Evolutionary conservation across 2,329 filamentous ascomycete genomes (phyloP).

Genomic region (Anisogramma anomala): DNA sequence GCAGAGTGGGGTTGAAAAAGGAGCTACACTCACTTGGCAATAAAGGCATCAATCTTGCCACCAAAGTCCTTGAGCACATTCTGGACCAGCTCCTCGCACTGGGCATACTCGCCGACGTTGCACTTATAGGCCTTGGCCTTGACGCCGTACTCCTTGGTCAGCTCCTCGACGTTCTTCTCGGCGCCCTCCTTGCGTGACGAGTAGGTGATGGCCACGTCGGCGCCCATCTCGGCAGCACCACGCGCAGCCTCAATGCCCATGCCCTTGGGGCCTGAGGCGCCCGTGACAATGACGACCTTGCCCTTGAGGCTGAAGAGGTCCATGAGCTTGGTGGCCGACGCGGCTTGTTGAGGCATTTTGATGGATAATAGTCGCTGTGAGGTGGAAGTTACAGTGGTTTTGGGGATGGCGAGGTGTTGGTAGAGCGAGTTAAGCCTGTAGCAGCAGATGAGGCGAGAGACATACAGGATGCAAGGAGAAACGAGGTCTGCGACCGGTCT

Average conservation of each 20-base stretch:
- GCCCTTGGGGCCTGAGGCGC: slow-evolving; percentile 54
- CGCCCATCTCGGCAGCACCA: slow-evolving; percentile 56
- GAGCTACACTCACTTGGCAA: slow-evolving; percentile 52
- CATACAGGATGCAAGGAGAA: too few relatives aligned
- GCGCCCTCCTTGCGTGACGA: slow-evolving; percentile 57
- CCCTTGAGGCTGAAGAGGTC: slow-evolving; percentile 61
- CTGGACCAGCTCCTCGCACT: slow-evolving; percentile 41
- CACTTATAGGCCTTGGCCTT: slow-evolving; percentile 52
- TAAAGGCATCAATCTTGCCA: slow-evolving; percentile 60
- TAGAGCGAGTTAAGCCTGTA: not conserved
- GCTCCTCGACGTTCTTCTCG: slow-evolving; percentile 51
- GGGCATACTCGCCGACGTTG: slow-evolving; percentile 41
- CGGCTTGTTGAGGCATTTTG: slow-evolving; percentile 45
- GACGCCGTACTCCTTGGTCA: slow-evolving; percentile 53
- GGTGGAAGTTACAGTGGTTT: not conserved
- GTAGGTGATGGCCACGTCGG: slow-evolving; percentile 58
- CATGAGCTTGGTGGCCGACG: slow-evolving; percentile 43
- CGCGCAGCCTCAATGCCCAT: slow-evolving; percentile 59
- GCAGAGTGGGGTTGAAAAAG: not conserved
- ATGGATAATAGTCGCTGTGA: not conserved
- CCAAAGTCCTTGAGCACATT: slow-evolving; percentile 63
- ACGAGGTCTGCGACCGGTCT: too few relatives aligned
- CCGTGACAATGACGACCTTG: slow-evolving; percentile 57
- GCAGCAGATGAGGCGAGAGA: not conserved
- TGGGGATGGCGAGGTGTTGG: not conserved